phyloP scores from a whole-genome alignment of 768 basidiomycete genomes.

The Aureoboletus auriporus region DNA sequence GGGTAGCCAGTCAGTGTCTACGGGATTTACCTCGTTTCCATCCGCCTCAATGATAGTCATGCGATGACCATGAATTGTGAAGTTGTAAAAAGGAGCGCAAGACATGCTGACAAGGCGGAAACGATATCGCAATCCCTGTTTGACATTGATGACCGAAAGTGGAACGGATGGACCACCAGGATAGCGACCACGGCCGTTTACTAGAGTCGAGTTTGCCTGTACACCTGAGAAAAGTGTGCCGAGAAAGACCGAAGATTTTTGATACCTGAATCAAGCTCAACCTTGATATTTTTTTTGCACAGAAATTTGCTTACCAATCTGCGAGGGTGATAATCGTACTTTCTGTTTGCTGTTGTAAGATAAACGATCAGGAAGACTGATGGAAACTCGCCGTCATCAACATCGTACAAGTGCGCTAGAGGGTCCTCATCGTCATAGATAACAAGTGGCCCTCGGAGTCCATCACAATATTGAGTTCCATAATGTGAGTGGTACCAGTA shows the following conservation, averaged over 20 bases:
- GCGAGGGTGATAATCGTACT: constrained; percentile 29
- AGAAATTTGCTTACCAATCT: constrained; percentile 33
- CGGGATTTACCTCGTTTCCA: constrained; percentile 36
- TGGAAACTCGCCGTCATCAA: constrained; percentile 25
- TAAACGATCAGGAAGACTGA: background rate
- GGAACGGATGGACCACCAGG: constrained; percentile 32
- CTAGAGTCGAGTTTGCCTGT: constrained; percentile 37
- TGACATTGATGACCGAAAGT: constrained; percentile 42
- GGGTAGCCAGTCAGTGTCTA: constrained; percentile 34
- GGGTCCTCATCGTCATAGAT: constrained; percentile 34
- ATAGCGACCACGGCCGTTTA: constrained; percentile 47
- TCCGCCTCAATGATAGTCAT: constrained; percentile 50
- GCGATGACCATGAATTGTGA: constrained; percentile 39
- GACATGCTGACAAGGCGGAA: constrained; percentile 48
- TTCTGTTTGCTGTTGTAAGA: background rate
- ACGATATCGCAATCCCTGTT: constrained; percentile 39
- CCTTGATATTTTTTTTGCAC: background rate
- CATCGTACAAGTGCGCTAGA: constrained; percentile 24
- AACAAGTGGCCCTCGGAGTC: constrained; percentile 29
- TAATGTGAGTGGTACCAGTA: constrained; percentile 47
- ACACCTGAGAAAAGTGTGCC: constrained; percentile 6
- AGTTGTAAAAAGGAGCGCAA: constrained; percentile 37
- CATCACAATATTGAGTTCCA: constrained; percentile 40
- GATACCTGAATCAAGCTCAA: constrained; percentile 27
- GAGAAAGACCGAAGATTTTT: constrained; percentile 18